Conservation (phyloP, 2,329 filamentous ascomycete species). For the Penicillium thymicola region DNA sequence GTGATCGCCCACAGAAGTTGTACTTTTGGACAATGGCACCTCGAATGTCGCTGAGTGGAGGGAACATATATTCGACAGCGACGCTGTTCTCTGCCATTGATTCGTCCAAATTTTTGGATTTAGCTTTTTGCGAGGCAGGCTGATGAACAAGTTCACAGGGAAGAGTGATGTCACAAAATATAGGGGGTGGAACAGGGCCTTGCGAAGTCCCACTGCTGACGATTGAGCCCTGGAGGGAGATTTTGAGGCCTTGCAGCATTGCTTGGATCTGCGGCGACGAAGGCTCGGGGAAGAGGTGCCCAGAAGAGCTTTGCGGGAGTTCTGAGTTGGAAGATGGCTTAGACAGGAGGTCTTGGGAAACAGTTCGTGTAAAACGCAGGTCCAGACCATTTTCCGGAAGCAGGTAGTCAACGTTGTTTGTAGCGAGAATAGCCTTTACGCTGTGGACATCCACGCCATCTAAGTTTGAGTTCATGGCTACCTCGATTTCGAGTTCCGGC, state of each 20-base stretch:
- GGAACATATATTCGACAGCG: slow-evolving; percentile 35
- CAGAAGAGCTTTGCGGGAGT: slow-evolving; percentile 32
- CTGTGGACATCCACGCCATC: slow-evolving; percentile 24
- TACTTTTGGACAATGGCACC: slow-evolving; percentile 31
- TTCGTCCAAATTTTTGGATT: neutral
- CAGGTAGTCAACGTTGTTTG: slow-evolving; percentile 37
- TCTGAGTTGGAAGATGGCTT: slow-evolving; percentile 1
- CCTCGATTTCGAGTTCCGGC: slow-evolving; percentile 36
- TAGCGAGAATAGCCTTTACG: slow-evolving; percentile 29
- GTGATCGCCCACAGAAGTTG: slow-evolving; percentile 30
- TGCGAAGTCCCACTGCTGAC: slow-evolving; percentile 4
- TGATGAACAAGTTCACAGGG: slow-evolving; percentile 23
- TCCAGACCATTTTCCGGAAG: slow-evolving; percentile 39
- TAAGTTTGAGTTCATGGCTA: slow-evolving; percentile 12
- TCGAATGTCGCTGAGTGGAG: slow-evolving; percentile 30
- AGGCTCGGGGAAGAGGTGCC: slow-evolving; percentile 21
- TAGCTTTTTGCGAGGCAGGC: neutral
- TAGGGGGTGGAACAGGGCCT: slow-evolving; percentile 24
- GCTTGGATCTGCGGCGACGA: slow-evolving; percentile 2
- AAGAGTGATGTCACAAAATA: slow-evolving; percentile 31
- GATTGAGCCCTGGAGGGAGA: slow-evolving; percentile 23
- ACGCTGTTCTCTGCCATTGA: slow-evolving; percentile 11
- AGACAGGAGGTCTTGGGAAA: slow-evolving; percentile 30
- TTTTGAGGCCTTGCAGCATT: slow-evolving; percentile 23
- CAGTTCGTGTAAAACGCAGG: slow-evolving; percentile 38